Conservation (phyloP, 805 yeast genomes). For the Yarrowia sp. region DNA sequence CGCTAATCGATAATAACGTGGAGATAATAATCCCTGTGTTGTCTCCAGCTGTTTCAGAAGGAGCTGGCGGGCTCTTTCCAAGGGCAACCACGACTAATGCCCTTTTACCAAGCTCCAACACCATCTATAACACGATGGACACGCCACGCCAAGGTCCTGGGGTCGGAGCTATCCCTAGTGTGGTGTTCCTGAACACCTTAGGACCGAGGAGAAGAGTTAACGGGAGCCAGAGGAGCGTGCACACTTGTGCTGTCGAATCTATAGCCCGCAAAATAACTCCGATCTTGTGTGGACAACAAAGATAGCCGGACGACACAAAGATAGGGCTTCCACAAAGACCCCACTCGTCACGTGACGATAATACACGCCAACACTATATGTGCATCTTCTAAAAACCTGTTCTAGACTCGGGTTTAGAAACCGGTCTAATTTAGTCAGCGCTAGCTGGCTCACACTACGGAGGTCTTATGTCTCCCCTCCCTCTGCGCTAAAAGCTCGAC, state of each 20-base stretch:
- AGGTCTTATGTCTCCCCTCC: no score
- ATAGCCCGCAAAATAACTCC: not conserved
- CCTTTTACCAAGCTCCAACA: not conserved
- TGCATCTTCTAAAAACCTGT: slow-evolving; percentile 5
- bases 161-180: not conserved
- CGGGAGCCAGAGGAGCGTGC: not conserved
- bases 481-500: not conserved
- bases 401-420: slow-evolving; percentile 31
- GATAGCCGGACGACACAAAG: not conserved
- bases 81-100: not conserved
- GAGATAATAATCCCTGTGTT: not conserved
- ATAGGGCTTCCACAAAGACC: not conserved
- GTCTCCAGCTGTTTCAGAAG: not conserved
- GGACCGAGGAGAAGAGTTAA: not conserved
- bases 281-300: not conserved
- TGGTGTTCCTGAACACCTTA: slow-evolving; percentile 18
- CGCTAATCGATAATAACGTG: not conserved
- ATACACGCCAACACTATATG: not conserved
- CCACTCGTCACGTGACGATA: not conserved
- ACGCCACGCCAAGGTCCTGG: not conserved
- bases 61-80: not conserved
- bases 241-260: not conserved
- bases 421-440: slow-evolving; percentile 4
- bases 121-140: slow-evolving; percentile 1
- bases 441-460: no score